Evolutionary conservation across 768 basidiomycete species (phyloP).

Genomic region (Terana coerulea): DNA sequence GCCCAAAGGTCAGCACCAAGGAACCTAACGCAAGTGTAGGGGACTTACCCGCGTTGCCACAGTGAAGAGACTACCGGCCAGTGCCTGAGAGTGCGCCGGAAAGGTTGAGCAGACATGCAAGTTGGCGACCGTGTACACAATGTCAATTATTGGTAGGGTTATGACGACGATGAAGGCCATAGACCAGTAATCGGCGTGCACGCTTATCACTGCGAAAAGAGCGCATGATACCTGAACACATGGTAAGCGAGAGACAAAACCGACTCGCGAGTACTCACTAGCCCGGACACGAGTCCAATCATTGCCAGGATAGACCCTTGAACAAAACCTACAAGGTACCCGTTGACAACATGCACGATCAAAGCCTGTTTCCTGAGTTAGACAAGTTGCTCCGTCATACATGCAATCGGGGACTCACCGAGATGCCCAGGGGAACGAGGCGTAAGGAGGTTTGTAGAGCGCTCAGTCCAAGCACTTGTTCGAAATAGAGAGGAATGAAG

Average conservation of each 20-base stretch:
- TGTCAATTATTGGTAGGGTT: conserved; percentile 26
- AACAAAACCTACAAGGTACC: conserved; percentile 22
- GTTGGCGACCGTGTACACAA: conserved; percentile 31
- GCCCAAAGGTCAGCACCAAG: neutral
- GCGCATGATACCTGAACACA: conserved; percentile 24
- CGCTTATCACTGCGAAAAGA: conserved; percentile 30
- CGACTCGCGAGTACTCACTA: conserved; percentile 18
- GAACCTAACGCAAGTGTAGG: neutral
- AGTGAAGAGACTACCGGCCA: conserved; percentile 33
- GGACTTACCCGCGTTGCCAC: conserved; percentile 28
- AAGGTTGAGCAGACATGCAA: conserved; percentile 28
- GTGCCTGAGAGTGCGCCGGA: conserved; percentile 30
- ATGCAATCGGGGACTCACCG: conserved; percentile 22
- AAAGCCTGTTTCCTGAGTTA: conserved; percentile 11
- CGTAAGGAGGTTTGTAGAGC: conserved; percentile 31
- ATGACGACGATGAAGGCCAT: conserved; percentile 30
- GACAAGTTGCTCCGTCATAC: conserved; percentile 1
- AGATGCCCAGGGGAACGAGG: conserved; percentile 31
- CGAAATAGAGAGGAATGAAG: conserved; percentile 30
- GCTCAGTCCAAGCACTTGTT: conserved; percentile 26
- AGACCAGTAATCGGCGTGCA: conserved; percentile 29
- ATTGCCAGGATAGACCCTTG: conserved; percentile 27
- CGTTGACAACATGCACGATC: conserved; percentile 15
- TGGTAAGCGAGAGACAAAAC: neutral
- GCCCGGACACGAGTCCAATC: conserved; percentile 23